Evolutionary conservation across 768 basidiomycete genomes (phyloP), one percentile per base, ranked within the genome.

Genomic region (Phlegmacium glaucopus): DNA sequence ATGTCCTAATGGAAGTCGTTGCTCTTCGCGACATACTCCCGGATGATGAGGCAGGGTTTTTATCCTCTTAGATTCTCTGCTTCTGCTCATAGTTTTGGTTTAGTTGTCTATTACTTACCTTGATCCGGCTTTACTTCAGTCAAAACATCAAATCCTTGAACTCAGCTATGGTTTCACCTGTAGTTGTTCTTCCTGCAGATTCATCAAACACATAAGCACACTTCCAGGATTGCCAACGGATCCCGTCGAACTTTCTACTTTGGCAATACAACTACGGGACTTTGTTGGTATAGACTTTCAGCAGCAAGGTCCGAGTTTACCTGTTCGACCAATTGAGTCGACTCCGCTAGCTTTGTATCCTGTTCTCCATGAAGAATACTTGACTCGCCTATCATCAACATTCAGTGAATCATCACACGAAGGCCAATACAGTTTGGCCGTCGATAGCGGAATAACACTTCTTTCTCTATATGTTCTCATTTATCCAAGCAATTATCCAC

Each of bases 401-500:
- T 92, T 91, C 64, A 84, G 86, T 57, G 65, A 68, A 48, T 61
- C 79, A n/a, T 85, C 87, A 4, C 88, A 91, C 55, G 82, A 86
- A 48, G 80, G 81, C 1, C 66, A 71, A 4, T 80, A 78, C 54
- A 63, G 66, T 9, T 50, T 63, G 11, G 87, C 88, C 0, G 57
- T 84, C 16, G 58, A 72, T 27, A 62, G 68, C 9, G 88, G 90
- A 11, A 56, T 72, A 30, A 75, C 77, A 1, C 65, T 90, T 11
- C 66, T 89, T 15, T 82, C 82, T 1, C 64, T 87, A 6, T 92
- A 91, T 61, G 57, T 76, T 9, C 58, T 86, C 44, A 70, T 90
- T 39, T 92, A 92, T 56, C 87, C 90, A 1, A 67, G 65, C 2
- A 84, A 85, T 57, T 90, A 89, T 62, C 90, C 89, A n/a, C 86